These are phyloP conservation scores for Pilobolus umbonatus DNA, from an alignment of 192 early-diverging fungal species.

Conservation along the genomic window DNA sequence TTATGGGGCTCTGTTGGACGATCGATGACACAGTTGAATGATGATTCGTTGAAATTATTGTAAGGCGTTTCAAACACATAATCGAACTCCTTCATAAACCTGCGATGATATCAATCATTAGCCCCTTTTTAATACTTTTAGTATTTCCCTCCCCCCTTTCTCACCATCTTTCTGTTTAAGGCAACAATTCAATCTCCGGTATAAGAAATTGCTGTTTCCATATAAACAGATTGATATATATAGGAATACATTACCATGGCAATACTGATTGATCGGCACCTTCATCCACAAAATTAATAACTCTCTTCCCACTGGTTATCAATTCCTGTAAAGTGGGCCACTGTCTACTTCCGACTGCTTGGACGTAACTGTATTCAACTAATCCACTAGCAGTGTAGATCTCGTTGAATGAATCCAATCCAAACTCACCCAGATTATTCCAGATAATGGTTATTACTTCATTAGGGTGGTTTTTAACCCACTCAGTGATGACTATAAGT, in stretches of 20 bases:
- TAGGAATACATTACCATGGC: constrained; percentile 51
- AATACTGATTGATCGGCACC: constrained; percentile 47
- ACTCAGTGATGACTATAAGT: constrained; percentile 53
- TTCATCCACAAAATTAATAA: constrained; percentile 58
- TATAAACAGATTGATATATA: not conserved
- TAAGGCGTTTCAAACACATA: constrained; percentile 75
- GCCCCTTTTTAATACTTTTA: not conserved
- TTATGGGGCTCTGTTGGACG: constrained; percentile 38
- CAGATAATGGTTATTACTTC: constrained; percentile 78
- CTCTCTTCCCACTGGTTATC: constrained; percentile 57
- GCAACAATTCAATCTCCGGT: too few species aligned
- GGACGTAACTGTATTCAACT: constrained; percentile 46
- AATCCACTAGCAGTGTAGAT: constrained; percentile 46
- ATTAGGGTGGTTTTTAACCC: constrained; percentile 57
- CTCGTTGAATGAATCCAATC: constrained; percentile 42
- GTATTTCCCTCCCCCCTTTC: too few species aligned
- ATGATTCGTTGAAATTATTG: constrained; percentile 37
- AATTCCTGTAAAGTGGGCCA: constrained; percentile 72
- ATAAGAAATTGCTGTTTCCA: constrained; percentile 7
- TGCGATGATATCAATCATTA: constrained; percentile 16
- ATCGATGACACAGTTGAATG: constrained; percentile 55
- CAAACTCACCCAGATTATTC: constrained; percentile 55
- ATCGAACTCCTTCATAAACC: constrained; percentile 56
- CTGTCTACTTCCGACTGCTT: constrained; percentile 30
- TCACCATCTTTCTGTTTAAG: too few species aligned